Evolutionary conservation across 768 basidiomycete genomes (phyloP), one percentile per base, ranked within the genome.

Genomic region (Lentinus tigrinus): DNA sequence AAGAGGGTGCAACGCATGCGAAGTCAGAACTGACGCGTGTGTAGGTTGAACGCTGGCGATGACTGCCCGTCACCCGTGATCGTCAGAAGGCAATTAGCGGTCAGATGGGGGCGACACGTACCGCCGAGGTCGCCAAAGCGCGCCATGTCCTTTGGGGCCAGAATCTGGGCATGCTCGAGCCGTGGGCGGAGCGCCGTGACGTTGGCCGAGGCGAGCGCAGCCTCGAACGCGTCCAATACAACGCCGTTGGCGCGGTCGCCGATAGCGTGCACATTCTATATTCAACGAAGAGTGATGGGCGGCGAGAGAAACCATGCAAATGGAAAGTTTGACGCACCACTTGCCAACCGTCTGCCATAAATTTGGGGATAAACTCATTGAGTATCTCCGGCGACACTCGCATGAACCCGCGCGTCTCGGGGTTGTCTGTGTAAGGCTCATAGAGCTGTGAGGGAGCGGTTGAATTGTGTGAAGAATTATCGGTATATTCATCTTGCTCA

Each of bases 11-110:
- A n/a, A 17, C 11, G 23, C 27, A 40, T 58, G 47, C 17, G 36
- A 39, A 19, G 47, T 38, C 39, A 17, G 24, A 28, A 81, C 89
- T 67, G 67, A 93, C 83, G 82, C 91, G 75, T 95, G 93, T 4
- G 91, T 93, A 14, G 94, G 93, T 70, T 96, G 94, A 9, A 95
- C 79, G 66, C 91, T 94, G 17, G 89, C 92, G 65, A 96, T 95
- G 37, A 95, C 91, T 94, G 63, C 7, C 26, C n/a, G 34, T 19
- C 13, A 63, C 7, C 26, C n/a, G 34, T 19, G 17, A 47, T 3
- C 37, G 49, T 24, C 17, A 50, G 36, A 26, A 14, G 14, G 14
- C 19, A 48, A 16, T 8, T 48, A 31, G 47, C 39, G 51, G 39
- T 52, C 51, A 52, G 47, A 19, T 28, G 39, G 52, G 1, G 17